Evolutionary conservation across 352 stramenopile species (phyloP).

Genomic region (Phytophthora aleatoria): DNA sequence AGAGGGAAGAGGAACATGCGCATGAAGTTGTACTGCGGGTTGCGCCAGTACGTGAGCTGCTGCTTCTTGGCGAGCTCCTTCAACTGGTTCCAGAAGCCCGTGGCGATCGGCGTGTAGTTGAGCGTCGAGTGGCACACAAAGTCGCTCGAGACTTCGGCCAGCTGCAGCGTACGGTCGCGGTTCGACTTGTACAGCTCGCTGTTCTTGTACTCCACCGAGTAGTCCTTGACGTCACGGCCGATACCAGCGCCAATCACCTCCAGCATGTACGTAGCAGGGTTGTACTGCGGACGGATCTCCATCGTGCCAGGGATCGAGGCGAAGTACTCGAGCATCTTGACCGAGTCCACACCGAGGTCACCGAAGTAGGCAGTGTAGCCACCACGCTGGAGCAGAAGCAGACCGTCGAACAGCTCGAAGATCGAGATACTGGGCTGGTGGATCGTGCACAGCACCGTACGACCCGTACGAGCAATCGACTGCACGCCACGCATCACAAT

Average conservation of each 20-base stretch:
- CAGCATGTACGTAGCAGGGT: conserved; percentile 22
- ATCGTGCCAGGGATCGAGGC: conserved; percentile 71
- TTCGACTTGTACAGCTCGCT: conserved; percentile 16
- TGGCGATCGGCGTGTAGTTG: conserved; percentile 52
- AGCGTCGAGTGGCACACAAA: conserved; percentile 52
- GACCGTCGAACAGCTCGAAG: conserved; percentile 92
- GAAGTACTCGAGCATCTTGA: conserved; percentile 91
- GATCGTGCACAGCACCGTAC: conserved; percentile 81
- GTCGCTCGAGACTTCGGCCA: conserved; percentile 45
- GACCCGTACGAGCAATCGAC: conserved; percentile 85
- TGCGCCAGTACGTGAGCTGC: conserved; percentile 57
- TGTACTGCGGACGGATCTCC: conserved; percentile 26
- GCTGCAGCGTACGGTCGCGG: conserved; percentile 31
- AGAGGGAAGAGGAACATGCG: conserved; percentile 56
- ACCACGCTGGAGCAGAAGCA: conserved; percentile 82
- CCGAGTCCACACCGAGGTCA: conserved; percentile 78
- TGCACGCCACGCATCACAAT: conserved; percentile 89
- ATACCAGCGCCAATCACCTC: conserved; percentile 22
- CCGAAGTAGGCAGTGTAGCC: conserved; percentile 84
- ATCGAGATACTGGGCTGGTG: conserved; percentile 81
- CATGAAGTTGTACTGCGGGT: conserved; percentile 58
- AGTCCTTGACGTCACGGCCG: conserved; percentile 21
- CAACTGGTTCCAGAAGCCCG: conserved; percentile 46
- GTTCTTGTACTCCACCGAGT: conserved; percentile 23
- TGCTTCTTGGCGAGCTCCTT: conserved; percentile 40